phyloP scores from a whole-genome alignment of 2,329 filamentous ascomycete species.

The Didymella pomorum region DNA sequence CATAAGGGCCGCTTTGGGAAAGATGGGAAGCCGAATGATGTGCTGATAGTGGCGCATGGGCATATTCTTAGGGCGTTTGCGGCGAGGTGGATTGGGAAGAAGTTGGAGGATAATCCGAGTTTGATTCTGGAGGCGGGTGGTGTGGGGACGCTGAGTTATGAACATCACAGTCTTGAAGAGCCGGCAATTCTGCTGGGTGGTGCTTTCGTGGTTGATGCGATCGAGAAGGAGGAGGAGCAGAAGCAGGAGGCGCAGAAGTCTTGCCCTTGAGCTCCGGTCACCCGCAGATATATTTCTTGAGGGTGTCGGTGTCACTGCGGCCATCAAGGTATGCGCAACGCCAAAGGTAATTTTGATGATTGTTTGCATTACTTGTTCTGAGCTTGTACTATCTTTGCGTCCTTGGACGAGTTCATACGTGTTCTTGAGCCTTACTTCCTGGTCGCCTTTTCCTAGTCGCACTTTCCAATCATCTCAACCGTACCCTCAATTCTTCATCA shows the following conservation, averaged over 20 bases:
- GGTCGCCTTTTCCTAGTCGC: not conserved
- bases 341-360: not conserved
- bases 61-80: constrained; percentile 90
- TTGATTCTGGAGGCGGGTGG: constrained; percentile 77
- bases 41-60: constrained; percentile 85
- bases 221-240: constrained; percentile 50
- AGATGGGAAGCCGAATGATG: constrained; percentile 64
- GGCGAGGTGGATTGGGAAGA: constrained; percentile 81
- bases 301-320: not conserved
- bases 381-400: constrained; percentile 3
- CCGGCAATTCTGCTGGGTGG: constrained; percentile 61
- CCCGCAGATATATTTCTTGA: not conserved
- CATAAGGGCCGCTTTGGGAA: constrained; percentile 57
- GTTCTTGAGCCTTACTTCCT: not conserved
- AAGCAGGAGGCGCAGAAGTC: constrained; percentile 20
- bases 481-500: constrained; percentile 6
- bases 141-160: constrained; percentile 61
- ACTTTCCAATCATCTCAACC: not conserved
- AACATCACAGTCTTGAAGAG: constrained; percentile 59
- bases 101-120: constrained; percentile 75
- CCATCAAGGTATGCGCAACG: no score
- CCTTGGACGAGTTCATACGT: not conserved
- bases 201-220: constrained; percentile 60
- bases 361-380: constrained; percentile 2
- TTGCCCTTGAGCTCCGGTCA: not conserved